phyloP scores from a whole-genome alignment of 1,284 basidiomycete genomes.

The Papiliotrema laurentii region DNA sequence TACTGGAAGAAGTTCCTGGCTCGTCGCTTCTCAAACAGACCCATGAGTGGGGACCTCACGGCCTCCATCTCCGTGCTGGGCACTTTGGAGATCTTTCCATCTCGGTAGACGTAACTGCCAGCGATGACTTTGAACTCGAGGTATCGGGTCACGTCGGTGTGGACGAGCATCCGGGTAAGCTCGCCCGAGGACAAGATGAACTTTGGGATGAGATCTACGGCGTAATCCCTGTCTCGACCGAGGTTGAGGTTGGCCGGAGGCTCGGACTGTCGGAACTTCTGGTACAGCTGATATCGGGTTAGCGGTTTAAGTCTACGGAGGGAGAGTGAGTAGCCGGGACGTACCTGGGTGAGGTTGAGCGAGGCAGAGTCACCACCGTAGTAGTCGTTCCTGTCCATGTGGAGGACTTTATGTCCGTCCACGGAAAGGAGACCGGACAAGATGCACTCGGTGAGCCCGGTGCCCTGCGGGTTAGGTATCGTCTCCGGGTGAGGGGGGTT shows the following conservation, averaged over 20 bases:
- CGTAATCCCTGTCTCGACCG: conserved; percentile 91
- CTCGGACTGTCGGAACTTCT: conserved; percentile 71
- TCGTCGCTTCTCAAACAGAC: conserved; percentile 94
- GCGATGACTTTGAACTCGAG: conserved; percentile 99
- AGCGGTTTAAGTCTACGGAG: neutral
- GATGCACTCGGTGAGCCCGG: conserved; percentile 97
- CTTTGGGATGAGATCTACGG: conserved; percentile 88
- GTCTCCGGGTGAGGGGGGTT: neutral
- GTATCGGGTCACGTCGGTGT: conserved; percentile 98
- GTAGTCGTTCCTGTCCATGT: conserved; percentile 99
- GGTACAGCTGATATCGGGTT: conserved; percentile 68
- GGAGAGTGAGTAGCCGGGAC: conserved; percentile 16
- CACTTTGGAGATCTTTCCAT: conserved; percentile 96
- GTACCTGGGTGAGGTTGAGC: conserved; percentile 92
- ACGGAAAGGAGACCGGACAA: conserved; percentile 94
- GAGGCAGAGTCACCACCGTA: conserved; percentile 98
- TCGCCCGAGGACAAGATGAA: conserved; percentile 99
- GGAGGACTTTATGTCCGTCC: conserved; percentile 98
- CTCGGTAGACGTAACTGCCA: conserved; percentile 95
- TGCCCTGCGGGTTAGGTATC: conserved; percentile 54
- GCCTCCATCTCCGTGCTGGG: conserved; percentile 98
- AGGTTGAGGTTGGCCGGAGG: conserved; percentile 62
- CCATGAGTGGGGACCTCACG: conserved; percentile 90
- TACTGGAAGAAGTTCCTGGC: conserved; percentile 99
- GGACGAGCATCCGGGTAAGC: conserved; percentile 95